Evolutionary conservation across 192 early-diverging fungal genomes (phyloP), one percentile per base, ranked within the genome.

Genomic region (Cladochytrium replicatum): DNA sequence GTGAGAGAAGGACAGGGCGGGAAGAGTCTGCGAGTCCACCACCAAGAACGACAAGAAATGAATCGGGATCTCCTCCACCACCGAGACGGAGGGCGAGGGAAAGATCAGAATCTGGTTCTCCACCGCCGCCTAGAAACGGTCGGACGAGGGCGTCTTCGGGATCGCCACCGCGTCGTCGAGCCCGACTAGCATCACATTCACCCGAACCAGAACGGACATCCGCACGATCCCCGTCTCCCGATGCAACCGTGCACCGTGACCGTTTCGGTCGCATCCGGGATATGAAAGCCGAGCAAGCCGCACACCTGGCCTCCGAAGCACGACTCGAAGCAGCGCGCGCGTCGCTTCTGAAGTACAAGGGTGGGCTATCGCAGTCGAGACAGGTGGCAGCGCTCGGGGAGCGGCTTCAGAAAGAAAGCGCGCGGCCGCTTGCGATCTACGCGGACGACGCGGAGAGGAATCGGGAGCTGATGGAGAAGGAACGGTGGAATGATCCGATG

Each of bases 401-500:
- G 27, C 41, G 55, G 50, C 48, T 63, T 8, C 32, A 52, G 11
- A 52, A 64, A 42, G 65, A 66, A 38, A 54, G 52, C 47, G 60
- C 40, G 11, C 21, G n/a, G 27, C 41, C 64, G 38, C 60, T 78
- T n/a, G 66, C 71, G 29, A 45, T 61, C 3, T 71, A 66, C 61
- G 68, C 42, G 0, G 58, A 71, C 41, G 63, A 77, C 24, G 43
- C 44, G 9, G 69, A 77, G 22, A 57, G 63, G 6, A 80, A 85
- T 31, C 53, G 53, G 7, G 71, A 72, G 48, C 51, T 69, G 44
- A 72, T 64, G 13, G 63, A 67, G 4, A 58, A 46, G 40, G 52
- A 63, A 38, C 77, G 73, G 30, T 87, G 85, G 85, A 70, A 79
- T 22, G 85, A 87, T 58, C 82, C 85, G 1, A 75, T 82, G 55